Conservation (phyloP, 257 asterid genomes). For the Nicotiana paniculata region DNA sequence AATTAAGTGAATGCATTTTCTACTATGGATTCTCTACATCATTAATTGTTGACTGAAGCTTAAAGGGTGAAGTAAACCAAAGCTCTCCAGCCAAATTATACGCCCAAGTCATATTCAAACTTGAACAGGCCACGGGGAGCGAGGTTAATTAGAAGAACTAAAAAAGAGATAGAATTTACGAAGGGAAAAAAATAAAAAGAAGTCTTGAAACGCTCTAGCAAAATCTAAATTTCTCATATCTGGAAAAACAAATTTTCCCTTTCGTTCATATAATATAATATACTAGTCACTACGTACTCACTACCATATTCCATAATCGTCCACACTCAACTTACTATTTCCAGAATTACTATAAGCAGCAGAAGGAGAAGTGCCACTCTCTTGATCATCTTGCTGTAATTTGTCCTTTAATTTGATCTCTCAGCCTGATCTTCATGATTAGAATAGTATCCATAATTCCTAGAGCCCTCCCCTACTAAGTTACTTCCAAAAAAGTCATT, state of each 20-base stretch:
- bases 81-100: no score
- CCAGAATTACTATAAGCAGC: not conserved
- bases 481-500: not conserved
- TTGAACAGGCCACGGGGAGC: no score
- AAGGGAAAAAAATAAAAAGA: not conserved
- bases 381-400: not conserved
- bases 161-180: not conserved
- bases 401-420: not conserved
- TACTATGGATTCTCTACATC: no score
- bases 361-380: not conserved
- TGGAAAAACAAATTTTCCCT: not conserved
- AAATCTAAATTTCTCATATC: not conserved
- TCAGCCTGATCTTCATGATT: not conserved
- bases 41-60: no score
- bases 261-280: not conserved
- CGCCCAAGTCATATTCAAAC: no score
- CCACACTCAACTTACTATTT: conserved; percentile 1
- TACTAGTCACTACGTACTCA: not conserved
- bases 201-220: not conserved
- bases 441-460: not conserved
- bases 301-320: conserved; percentile 9
- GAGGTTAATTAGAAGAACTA: no score
- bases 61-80: no score
- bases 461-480: not conserved
- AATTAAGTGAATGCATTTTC: no score